A percentile compares a stretch with the other conserved stretches of the same genome.
Evolutionary conservation across 352 stramenopile species (phyloP).

Genomic region (Globisporangium polare): DNA sequence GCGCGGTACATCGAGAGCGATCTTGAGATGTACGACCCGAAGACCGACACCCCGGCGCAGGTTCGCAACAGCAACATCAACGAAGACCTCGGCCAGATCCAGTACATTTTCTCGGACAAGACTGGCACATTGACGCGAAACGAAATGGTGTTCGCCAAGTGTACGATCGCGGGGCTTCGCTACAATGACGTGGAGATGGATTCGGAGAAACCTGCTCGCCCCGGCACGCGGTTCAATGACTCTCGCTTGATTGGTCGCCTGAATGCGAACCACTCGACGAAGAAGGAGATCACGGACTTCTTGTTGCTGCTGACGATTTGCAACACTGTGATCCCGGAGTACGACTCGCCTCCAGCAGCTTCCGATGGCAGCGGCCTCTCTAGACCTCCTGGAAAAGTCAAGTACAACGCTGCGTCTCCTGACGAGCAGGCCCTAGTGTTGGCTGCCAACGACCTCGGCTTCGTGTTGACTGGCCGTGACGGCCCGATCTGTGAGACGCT

Average conservation of each 20-base stretch:
- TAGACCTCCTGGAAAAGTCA: conserved; percentile 24
- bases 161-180: conserved; percentile 85
- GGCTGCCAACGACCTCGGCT: conserved; percentile 70
- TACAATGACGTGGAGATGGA: conserved; percentile 90
- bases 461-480: conserved; percentile 61
- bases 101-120: conserved; percentile 91
- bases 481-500: conserved; percentile 60
- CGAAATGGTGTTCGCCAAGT: conserved; percentile 91
- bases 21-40: conserved; percentile 76
- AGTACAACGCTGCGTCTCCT: conserved; percentile 84
- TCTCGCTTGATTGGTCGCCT: conserved; percentile 59
- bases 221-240: conserved; percentile 82
- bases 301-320: conserved; percentile 81
- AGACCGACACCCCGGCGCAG: conserved; percentile 76
- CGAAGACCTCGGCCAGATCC: conserved; percentile 86
- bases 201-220: conserved; percentile 27
- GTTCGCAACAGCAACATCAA: conserved; percentile 87
- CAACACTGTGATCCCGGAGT: conserved; percentile 86
- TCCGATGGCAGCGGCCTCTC: conserved; percentile 15
- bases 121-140: conserved; percentile 85
- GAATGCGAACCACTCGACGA: conserved; percentile 78
- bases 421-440: conserved; percentile 81
- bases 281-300: conserved; percentile 85
- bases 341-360: conserved; percentile 27
- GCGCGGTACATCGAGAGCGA: conserved; percentile 82